Evolutionary conservation across 2,329 filamentous ascomycete species (phyloP).

Genomic region (Microcyclosporella mali): DNA sequence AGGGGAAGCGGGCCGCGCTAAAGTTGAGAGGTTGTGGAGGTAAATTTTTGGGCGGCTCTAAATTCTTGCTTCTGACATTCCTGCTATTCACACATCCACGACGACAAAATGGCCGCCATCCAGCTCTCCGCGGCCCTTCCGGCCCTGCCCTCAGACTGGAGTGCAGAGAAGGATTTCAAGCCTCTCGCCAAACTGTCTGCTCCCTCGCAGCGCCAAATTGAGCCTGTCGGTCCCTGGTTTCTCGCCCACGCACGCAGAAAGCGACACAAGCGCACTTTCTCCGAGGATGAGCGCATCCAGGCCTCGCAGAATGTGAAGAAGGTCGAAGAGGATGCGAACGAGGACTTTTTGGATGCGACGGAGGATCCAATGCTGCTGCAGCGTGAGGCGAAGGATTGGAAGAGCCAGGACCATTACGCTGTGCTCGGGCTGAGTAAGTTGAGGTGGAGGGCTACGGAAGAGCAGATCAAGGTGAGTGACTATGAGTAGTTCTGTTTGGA

Average conservation of each 20-base stretch:
- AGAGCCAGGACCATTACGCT: constrained; percentile 97
- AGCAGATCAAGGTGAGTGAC: constrained; percentile 72
- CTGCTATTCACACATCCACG: background rate
- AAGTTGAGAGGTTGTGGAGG: no score
- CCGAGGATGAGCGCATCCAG: constrained; percentile 82
- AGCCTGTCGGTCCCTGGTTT: constrained; percentile 90
- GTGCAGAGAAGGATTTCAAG: constrained; percentile 88
- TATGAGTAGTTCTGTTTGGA: no score
- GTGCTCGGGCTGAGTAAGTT: constrained; percentile 90
- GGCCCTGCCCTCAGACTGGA: constrained; percentile 72
- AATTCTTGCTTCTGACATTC: background rate
- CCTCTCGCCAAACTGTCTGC: constrained; percentile 67
- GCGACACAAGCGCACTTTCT: constrained; percentile 86
- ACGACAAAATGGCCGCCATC: constrained; percentile 55
- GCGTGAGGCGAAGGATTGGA: constrained; percentile 98
- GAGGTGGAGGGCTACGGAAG: constrained; percentile 86
- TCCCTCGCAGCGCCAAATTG: constrained; percentile 78
- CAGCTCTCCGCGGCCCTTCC: constrained; percentile 64
- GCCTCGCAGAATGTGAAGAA: constrained; percentile 93
- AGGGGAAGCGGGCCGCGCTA: no score
- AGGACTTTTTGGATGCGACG: constrained; percentile 83
- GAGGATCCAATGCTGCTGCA: constrained; percentile 90
- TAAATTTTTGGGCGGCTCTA: background rate
- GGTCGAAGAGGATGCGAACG: constrained; percentile 86
- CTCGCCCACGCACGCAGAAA: constrained; percentile 89